These are phyloP conservation scores for Rubia occidens DNA, from an alignment of 305 asterid species.

Conservation along the genomic window DNA sequence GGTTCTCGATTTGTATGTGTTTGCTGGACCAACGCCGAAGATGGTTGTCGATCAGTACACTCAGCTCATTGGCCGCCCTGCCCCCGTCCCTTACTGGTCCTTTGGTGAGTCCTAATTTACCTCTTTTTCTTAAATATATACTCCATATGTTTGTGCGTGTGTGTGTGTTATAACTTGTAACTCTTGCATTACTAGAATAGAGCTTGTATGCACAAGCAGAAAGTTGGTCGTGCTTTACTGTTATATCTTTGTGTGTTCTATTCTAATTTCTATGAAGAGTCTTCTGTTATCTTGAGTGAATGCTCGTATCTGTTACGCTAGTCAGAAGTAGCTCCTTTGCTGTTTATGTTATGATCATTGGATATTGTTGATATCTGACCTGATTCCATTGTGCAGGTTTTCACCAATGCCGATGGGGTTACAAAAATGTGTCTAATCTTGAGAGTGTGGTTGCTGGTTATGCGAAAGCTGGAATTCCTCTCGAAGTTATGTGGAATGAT, in stretches of 20 bases:
- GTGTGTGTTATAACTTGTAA: background rate
- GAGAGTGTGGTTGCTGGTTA: constrained; percentile 60
- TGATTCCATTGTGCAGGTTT: constrained; percentile 43
- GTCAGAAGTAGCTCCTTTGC: too few relatives aligned
- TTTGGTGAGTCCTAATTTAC: constrained; percentile 54
- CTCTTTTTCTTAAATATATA: too few relatives aligned
- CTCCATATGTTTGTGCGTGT: background rate
- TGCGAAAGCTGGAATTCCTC: constrained; percentile 57
- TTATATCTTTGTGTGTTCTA: too few relatives aligned
- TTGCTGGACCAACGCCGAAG: constrained; percentile 68
- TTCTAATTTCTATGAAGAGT: background rate
- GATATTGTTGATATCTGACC: background rate
- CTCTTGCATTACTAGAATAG: too few relatives aligned
- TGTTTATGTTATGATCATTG: background rate
- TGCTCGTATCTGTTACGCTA: background rate
- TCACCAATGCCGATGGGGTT: constrained; percentile 80
- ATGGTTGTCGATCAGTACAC: constrained; percentile 77
- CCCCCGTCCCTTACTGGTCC: constrained; percentile 90
- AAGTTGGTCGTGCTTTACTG: background rate
- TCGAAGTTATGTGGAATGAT: constrained; percentile 91
- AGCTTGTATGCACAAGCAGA: too few relatives aligned
- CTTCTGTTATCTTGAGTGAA: background rate
- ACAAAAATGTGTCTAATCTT: constrained; percentile 51
- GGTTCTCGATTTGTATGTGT: constrained; percentile 59
- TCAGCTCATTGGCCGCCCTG: constrained; percentile 74